These are phyloP conservation scores for Eruca vesicaria DNA, from an alignment of 441 rosid genomes.

Conservation along the genomic window DNA sequence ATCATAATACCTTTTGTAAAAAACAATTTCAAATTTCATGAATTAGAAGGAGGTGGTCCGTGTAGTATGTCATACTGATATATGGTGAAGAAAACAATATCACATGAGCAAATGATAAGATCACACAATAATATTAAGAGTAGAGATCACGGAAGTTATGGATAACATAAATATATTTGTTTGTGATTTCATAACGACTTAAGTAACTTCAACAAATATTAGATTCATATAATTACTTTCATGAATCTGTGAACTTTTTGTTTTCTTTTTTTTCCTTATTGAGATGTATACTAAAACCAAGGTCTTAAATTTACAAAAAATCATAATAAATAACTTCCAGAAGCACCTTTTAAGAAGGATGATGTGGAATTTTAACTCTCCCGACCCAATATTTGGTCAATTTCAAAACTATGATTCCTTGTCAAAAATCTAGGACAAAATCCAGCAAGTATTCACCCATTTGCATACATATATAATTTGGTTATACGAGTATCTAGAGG, in stretches of 20 bases:
- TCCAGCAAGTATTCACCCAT: background rate
- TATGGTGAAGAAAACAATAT: background rate
- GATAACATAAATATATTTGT: background rate
- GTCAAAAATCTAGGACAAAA: background rate
- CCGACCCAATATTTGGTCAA: background rate
- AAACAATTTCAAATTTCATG: background rate
- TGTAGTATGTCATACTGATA: background rate
- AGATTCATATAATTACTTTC: background rate
- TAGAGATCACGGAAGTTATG: background rate
- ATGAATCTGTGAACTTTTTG: background rate
- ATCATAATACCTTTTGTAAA: constrained; percentile 3
- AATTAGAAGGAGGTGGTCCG: background rate
- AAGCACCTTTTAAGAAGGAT: background rate
- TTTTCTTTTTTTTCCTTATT: background rate
- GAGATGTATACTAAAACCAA: background rate
- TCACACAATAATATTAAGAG: background rate
- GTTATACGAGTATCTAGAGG: background rate
- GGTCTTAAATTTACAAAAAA: background rate
- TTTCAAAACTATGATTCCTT: background rate
- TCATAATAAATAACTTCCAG: no score
- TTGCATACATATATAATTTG: background rate
- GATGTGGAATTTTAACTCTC: background rate
- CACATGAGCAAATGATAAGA: background rate
- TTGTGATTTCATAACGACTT: background rate
- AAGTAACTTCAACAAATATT: background rate